Evolutionary conservation across 192 early-diverging fungal species (phyloP), one percentile per base, ranked within the genome.

Genomic region (Coemansia sp.): DNA sequence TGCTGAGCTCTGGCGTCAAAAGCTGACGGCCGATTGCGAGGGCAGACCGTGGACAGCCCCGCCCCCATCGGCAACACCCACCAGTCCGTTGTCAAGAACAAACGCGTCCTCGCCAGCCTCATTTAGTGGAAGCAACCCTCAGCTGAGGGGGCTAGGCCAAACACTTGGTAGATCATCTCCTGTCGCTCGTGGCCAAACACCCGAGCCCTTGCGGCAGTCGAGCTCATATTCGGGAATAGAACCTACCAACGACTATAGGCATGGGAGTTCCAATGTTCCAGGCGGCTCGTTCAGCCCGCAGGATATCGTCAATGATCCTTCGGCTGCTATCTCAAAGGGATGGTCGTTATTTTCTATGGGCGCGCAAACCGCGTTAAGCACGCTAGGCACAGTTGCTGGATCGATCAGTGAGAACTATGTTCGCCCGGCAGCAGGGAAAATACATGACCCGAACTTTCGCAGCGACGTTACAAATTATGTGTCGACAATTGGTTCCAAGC

Each of bases 1-100:
- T 82, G 93, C 95, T 22, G 75, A 85, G 35, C 81, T 90, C 19
- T 95, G 95, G 82, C 89, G 92, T 65, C 90, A 95, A 63, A 95
- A 95, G 86, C 90, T 97, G 77, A 79, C 81, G 22, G 88, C 88
- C 4, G 85, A 86, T 32, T 86, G 84, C 63, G 90, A 91, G 62
- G 88, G 88, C 4, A 75, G 86, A 23, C 62, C 41, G 25, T 83
- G 79, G 77, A 73, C 70, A 19, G 71, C 76, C 3, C 74, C 79
- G 6, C 72, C 73, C 3, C 60, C 64, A 36, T 45, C 65, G 29
- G 54, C 41, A 9, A 63, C 63, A 19, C n/a, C 65, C 9, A 57
- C 62, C 50, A 76, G 70, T 54, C 70, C 75, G 57, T 34, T 62
- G 61, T 63, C 62, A 9, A 62, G 61, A 22, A 63, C 65, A 34